phyloP scores from a whole-genome alignment of 441 rosid species.

The Euphorbia celastroides region DNA sequence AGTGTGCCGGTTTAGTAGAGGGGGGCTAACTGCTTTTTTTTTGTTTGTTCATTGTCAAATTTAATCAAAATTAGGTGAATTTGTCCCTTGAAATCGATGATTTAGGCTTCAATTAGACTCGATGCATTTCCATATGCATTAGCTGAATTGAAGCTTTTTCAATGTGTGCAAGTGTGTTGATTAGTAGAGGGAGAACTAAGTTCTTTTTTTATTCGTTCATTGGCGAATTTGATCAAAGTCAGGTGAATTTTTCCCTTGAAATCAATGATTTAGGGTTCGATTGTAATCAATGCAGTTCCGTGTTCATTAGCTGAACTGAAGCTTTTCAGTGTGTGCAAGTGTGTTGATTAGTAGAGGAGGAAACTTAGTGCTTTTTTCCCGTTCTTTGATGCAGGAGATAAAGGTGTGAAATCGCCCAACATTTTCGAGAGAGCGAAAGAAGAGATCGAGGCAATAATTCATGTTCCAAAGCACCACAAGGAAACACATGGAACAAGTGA shows the following conservation, averaged over 20 bases:
- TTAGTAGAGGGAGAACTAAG: background rate
- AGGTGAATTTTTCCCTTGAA: too few relatives aligned
- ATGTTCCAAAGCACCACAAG: constrained; percentile 28
- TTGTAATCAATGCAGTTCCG: too few relatives aligned
- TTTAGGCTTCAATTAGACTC: too few relatives aligned
- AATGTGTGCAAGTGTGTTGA: background rate
- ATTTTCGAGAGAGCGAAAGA: constrained; percentile 35
- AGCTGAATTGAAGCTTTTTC: background rate
- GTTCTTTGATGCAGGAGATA: constrained; percentile 14
- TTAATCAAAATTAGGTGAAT: too few relatives aligned
- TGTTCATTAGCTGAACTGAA: background rate
- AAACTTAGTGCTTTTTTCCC: background rate
- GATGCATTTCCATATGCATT: too few relatives aligned
- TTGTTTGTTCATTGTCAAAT: too few relatives aligned
- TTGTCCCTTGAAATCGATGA: too few relatives aligned
- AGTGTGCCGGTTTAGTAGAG: background rate
- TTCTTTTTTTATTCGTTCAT: too few relatives aligned
- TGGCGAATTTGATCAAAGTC: too few relatives aligned
- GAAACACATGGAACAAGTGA: constrained; percentile 55
- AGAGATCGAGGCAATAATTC: constrained; percentile 27
- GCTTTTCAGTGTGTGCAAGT: background rate
- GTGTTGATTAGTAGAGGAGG: background rate
- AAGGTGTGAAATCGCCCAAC: constrained; percentile 33
- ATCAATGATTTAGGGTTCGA: too few relatives aligned
- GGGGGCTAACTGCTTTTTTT: background rate